These are phyloP conservation scores for Xylona heveae DNA, from an alignment of 495 filamentous ascomycete species.

Conservation along the genomic window DNA sequence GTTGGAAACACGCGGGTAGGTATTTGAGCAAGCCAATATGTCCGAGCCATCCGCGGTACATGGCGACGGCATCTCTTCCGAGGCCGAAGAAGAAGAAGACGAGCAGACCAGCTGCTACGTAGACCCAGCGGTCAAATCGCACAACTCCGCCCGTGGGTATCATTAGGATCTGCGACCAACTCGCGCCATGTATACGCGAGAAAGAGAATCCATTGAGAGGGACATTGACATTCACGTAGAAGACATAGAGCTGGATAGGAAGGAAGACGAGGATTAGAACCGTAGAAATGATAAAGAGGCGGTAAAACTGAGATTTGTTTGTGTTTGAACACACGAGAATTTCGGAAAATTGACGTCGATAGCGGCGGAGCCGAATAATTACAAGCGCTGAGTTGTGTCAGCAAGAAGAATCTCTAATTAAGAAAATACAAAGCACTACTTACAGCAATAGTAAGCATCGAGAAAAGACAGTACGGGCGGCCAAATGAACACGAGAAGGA, in stretches of 20 bases:
- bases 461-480: conserved; percentile 40
- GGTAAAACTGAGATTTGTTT: conserved; percentile 49
- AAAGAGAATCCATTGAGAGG: conserved; percentile 28
- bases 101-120: conserved; percentile 33
- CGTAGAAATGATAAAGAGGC: conserved; percentile 58
- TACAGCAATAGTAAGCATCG: conserved; percentile 52
- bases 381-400: conserved; percentile 38
- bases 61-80: conserved; percentile 48
- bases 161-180: conserved; percentile 39
- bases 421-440: conserved; percentile 15
- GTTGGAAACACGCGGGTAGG: too few species aligned
- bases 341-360: conserved; percentile 36
- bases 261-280: conserved; percentile 42
- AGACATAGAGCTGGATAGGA: conserved; percentile 37
- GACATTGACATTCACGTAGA: conserved; percentile 30
- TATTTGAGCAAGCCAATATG: conserved; percentile 25
- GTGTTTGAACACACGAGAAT: conserved; percentile 34
- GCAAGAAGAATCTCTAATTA: conserved; percentile 3
- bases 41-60: conserved; percentile 39
- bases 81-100: conserved; percentile 68
- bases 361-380: conserved; percentile 41
- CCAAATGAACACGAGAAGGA: conserved; percentile 46
- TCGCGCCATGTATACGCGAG: conserved; percentile 28
- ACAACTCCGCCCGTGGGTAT: conserved; percentile 31
- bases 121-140: conserved; percentile 45